phyloP scores from a whole-genome alignment of 2,329 filamentous ascomycete species.

The Colletotrichum acutatum region DNA sequence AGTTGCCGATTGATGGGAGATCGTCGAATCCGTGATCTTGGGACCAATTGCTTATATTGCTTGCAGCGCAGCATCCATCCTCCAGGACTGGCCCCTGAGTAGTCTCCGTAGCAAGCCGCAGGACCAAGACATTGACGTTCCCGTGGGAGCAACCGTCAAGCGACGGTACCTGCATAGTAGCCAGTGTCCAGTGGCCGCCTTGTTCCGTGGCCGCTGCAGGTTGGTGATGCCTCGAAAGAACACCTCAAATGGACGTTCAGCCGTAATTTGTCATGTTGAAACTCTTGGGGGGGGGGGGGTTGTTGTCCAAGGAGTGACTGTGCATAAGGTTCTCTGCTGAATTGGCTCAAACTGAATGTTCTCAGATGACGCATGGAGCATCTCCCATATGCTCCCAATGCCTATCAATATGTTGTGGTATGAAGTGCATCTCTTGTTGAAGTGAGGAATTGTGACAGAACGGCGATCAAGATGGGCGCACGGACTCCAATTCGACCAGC shows the following conservation, averaged over 20 bases:
- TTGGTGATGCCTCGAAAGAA: background rate
- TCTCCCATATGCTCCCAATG: background rate
- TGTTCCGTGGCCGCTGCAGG: background rate
- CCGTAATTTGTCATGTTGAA: too few species aligned
- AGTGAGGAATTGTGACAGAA: background rate
- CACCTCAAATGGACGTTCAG: background rate
- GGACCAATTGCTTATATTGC: conserved; percentile 11
- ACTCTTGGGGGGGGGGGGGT: too few species aligned
- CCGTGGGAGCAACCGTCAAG: background rate
- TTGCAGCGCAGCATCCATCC: background rate
- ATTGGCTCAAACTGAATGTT: background rate
- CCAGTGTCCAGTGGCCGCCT: background rate
- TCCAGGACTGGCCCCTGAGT: background rate
- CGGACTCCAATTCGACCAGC: background rate
- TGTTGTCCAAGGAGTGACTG: too few species aligned
- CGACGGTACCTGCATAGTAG: background rate
- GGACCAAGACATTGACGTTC: background rate
- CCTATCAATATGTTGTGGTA: background rate
- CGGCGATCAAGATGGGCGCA: conserved; percentile 9
- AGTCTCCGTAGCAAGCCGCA: background rate
- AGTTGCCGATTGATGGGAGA: conserved; percentile 12
- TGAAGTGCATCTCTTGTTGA: background rate
- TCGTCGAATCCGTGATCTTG: conserved; percentile 23
- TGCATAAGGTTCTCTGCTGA: background rate
- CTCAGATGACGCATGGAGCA: background rate